A percentile compares a stretch with the other conserved stretches of the same genome.
These are phyloP conservation scores for Sordariomycetes sp. DNA, from an alignment of 2,329 filamentous ascomycete genomes.

Conservation along the genomic window DNA sequence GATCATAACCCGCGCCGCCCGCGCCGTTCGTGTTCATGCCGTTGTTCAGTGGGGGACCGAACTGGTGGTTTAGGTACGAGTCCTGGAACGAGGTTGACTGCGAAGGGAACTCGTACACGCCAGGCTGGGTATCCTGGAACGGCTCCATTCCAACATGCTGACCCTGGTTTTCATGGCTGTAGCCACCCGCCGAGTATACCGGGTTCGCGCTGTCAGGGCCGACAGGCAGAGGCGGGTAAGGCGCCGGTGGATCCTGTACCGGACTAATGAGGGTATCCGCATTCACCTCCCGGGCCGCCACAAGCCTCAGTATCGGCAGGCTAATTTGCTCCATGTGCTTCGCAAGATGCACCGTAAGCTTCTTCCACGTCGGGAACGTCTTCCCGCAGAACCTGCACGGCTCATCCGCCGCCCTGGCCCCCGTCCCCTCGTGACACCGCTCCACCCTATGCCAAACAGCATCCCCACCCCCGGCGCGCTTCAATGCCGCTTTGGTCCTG, in stretches of 20 bases:
- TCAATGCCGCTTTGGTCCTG: conserved; percentile 58
- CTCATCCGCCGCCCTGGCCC: conserved; percentile 54
- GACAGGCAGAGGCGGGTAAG: conserved; percentile 6
- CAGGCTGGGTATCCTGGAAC: neutral
- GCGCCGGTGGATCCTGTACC: conserved; percentile 40
- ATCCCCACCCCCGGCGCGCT: conserved; percentile 42
- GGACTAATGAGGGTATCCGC: conserved; percentile 56
- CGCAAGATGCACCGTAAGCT: conserved; percentile 81
- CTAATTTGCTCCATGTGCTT: conserved; percentile 92
- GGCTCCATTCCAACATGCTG: neutral
- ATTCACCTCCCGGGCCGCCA: conserved; percentile 35
- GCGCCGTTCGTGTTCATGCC: neutral
- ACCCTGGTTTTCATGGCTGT: conserved; percentile 8
- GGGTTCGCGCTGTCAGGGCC: neutral
- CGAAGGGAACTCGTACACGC: neutral
- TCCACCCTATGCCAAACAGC: conserved; percentile 69
- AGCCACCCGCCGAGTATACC: neutral
- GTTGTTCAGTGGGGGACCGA: neutral
- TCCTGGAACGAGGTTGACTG: neutral
- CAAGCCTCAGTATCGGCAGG: conserved; percentile 59
- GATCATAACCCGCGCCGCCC: neutral
- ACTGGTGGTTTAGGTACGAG: neutral
- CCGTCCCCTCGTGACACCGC: conserved; percentile 59
- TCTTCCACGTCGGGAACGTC: conserved; percentile 76
- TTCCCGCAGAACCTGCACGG: conserved; percentile 81